Evolutionary conservation across 257 asterid species (phyloP).

Genomic region (Solanum arcanum): DNA sequence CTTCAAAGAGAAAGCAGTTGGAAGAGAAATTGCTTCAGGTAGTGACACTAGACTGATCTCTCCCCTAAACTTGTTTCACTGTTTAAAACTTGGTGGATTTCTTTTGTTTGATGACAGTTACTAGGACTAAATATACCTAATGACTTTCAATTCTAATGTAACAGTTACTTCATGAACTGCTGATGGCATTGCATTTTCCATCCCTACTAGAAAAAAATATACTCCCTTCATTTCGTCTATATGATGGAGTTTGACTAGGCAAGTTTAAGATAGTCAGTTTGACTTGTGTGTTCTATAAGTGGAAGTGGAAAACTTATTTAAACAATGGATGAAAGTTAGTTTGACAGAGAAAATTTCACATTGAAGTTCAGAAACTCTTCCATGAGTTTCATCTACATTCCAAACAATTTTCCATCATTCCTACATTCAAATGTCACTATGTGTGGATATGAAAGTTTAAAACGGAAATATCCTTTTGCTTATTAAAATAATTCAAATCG

Average conservation of each 20-base stretch:
- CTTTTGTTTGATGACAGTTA: neutral
- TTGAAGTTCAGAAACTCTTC: neutral
- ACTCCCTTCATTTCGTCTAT: neutral
- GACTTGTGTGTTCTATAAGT: neutral
- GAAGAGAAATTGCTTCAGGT: constrained; percentile 95
- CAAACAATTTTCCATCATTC: neutral
- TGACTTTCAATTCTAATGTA: neutral
- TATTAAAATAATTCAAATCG: neutral
- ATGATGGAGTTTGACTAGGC: neutral
- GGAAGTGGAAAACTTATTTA: neutral
- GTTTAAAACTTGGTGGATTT: neutral
- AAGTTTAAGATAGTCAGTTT: neutral
- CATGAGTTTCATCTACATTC: neutral
- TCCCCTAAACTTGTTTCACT: neutral
- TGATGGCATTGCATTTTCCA: neutral
- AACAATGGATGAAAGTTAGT: neutral
- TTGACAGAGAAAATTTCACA: neutral
- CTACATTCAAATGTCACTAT: neutral
- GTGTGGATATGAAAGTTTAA: neutral
- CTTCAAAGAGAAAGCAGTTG: constrained; percentile 73
- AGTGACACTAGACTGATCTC: neutral
- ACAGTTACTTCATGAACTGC: neutral
- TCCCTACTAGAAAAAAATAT: neutral
- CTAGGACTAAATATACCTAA: neutral
- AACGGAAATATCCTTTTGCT: neutral